A percentile compares a stretch with the other conserved stretches of the same genome.
Evolutionary conservation across 148 eudicot species (phyloP).

Genomic region (Vaccinium vitisidaea): DNA sequence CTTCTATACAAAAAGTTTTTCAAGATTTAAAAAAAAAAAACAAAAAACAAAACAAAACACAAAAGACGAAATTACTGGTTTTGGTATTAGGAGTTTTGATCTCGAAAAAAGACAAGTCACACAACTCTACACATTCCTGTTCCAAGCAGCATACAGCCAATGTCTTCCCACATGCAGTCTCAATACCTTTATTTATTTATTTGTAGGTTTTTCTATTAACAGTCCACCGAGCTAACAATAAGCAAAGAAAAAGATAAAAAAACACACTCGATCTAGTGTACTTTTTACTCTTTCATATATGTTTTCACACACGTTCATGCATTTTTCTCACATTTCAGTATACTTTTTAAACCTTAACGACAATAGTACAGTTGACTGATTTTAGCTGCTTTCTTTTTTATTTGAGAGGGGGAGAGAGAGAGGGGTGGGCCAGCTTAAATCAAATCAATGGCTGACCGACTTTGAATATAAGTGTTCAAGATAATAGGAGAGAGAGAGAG

Average conservation of each 20-base stretch:
- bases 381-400: no score
- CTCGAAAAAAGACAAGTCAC: slow-evolving; percentile 38
- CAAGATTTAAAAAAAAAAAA: neutral
- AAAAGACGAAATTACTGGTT: neutral
- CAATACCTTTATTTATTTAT: neutral
- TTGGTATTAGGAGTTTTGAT: slow-evolving; percentile 22
- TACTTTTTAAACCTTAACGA: no score
- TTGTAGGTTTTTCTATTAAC: no score
- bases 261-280: no score
- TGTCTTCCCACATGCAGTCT: slow-evolving; percentile 23
- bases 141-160: slow-evolving; percentile 57
- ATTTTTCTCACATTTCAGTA: no score
- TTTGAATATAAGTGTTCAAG: slow-evolving; percentile 29
- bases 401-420: slow-evolving; percentile 14
- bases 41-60: neutral
- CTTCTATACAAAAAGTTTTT: neutral
- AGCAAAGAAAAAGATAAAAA: no score
- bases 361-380: no score
- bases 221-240: no score
- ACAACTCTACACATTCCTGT: slow-evolving; percentile 52
- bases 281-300: no score
- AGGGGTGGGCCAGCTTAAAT: slow-evolving; percentile 27
- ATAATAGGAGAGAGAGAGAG: slow-evolving; percentile 21
- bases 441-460: slow-evolving; percentile 45
- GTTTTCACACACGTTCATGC: no score